Percentiles rank a stretch among this genome's conserved stretches.
Conservation (phyloP, 345 rosid genomes). For the Luvunga scandens region DNA sequence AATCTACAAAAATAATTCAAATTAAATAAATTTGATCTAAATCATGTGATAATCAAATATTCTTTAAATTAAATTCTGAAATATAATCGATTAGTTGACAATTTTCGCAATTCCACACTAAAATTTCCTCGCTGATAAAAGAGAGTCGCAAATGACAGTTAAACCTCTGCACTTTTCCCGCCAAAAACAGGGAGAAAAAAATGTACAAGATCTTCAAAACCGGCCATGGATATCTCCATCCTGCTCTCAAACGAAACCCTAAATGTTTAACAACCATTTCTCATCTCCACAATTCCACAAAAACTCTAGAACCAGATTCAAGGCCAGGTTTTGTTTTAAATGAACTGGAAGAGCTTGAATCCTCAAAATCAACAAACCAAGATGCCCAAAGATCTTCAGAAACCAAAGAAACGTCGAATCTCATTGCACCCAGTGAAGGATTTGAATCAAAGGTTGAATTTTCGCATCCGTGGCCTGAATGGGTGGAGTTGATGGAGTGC, state of each 20-base stretch:
- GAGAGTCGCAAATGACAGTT: neutral
- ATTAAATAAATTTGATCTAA: too few relatives aligned
- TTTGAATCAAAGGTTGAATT: constrained; percentile 29
- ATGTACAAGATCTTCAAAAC: constrained; percentile 37
- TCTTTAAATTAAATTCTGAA: too few relatives aligned
- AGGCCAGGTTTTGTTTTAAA: constrained; percentile 19
- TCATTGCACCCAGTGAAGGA: neutral
- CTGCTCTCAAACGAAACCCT: constrained; percentile 8
- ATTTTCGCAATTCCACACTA: too few relatives aligned
- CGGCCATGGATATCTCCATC: constrained; percentile 16
- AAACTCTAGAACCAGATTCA: constrained; percentile 20
- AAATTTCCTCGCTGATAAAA: too few relatives aligned
- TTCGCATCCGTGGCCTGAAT: constrained; percentile 82
- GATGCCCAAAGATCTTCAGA: constrained; percentile 2
- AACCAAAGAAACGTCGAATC: neutral
- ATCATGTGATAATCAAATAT: too few relatives aligned
- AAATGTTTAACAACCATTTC: constrained; percentile 24
- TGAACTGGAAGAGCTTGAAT: constrained; percentile 24
- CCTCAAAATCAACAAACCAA: constrained; percentile 25
- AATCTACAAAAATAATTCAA: too few relatives aligned
- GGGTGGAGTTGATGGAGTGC: constrained; percentile 67
- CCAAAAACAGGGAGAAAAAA: constrained; percentile 7
- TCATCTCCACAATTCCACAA: constrained; percentile 23
- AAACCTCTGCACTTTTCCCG: constrained; percentile 1
- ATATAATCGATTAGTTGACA: too few relatives aligned